phyloP scores from a whole-genome alignment of 139 green algal species.

The Yamagishiella unicocca region DNA sequence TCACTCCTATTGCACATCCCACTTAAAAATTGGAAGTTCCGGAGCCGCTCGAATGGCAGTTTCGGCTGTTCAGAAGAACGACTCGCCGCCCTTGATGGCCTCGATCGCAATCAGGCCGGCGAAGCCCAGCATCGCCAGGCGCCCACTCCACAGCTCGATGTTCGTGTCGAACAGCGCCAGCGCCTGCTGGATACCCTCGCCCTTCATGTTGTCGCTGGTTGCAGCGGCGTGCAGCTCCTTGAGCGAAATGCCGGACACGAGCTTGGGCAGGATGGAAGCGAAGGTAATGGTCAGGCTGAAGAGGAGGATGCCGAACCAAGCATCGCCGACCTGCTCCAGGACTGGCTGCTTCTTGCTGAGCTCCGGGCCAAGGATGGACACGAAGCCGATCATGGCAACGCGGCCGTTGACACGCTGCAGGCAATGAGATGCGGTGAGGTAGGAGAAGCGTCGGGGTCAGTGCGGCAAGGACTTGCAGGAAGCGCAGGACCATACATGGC shows the following conservation, averaged over 20 bases:
- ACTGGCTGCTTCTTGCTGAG: constrained; percentile 48
- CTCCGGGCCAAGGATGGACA: constrained; percentile 58
- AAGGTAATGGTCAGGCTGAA: constrained; percentile 55
- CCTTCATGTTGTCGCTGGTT: constrained; percentile 62
- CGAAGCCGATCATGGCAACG: constrained; percentile 69
- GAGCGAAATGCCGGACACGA: constrained; percentile 55
- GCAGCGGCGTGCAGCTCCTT: constrained; percentile 62
- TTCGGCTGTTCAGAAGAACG: constrained; percentile 73
- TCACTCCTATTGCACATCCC: too few species aligned
- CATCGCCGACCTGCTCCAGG: constrained; percentile 58
- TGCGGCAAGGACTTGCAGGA: too few species aligned
- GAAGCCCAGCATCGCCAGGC: constrained; percentile 70
- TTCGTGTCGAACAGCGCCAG: constrained; percentile 66
- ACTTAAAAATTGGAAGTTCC: too few species aligned
- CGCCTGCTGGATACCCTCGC: constrained; percentile 3
- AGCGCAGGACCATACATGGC: too few species aligned
- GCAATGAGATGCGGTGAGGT: background rate
- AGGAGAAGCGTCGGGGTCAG: background rate
- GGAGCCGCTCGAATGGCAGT: too few species aligned
- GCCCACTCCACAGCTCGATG: constrained; percentile 65
- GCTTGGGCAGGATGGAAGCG: constrained; percentile 66
- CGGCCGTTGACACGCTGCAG: constrained; percentile 66
- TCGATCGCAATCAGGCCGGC: constrained; percentile 54
- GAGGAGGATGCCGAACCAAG: constrained; percentile 41
- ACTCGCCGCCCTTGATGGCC: constrained; percentile 59